phyloP scores from a whole-genome alignment of 2,329 filamentous ascomycete genomes.

The Colletotrichum musae region DNA sequence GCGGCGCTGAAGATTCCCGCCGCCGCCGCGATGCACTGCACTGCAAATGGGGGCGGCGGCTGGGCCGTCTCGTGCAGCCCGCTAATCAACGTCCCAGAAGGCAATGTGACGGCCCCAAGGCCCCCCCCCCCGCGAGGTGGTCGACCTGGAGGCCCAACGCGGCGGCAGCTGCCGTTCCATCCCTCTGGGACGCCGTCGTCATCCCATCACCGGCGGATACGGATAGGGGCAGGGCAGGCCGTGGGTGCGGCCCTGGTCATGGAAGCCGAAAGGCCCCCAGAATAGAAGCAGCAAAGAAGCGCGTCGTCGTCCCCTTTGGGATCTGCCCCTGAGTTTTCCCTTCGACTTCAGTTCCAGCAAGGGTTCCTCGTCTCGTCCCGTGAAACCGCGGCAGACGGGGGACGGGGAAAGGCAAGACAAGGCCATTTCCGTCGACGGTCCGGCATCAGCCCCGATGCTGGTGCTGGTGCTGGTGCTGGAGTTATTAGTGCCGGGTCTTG shows the following conservation, averaged over 20 bases:
- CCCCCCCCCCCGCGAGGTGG: background rate
- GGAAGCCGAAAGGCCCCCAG: conserved; percentile 22
- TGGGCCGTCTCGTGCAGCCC: conserved; percentile 31
- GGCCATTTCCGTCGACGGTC: conserved; percentile 13
- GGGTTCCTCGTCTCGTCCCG: conserved; percentile 26
- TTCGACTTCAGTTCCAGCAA: conserved; percentile 4
- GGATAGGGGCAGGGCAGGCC: conserved; percentile 34
- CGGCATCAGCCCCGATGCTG: conserved; percentile 12
- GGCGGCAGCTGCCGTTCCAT: conserved; percentile 40
- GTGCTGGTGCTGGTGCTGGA: conserved; percentile 2
- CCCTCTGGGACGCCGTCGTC: conserved; percentile 32
- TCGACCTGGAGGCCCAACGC: conserved; percentile 32
- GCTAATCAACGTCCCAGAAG: conserved; percentile 29
- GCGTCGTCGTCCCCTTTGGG: background rate
- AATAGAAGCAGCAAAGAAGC: conserved; percentile 31
- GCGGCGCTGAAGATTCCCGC: conserved; percentile 20
- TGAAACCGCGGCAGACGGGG: conserved; percentile 36
- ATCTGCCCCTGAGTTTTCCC: conserved; percentile 16
- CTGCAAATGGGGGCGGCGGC: conserved; percentile 16
- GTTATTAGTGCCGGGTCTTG: background rate
- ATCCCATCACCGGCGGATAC: conserved; percentile 22
- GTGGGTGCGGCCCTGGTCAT: conserved; percentile 8
- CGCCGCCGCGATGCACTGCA: conserved; percentile 17
- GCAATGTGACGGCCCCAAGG: conserved; percentile 32
- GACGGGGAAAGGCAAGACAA: conserved; percentile 24